Evolutionary conservation across 2,329 filamentous ascomycete species (phyloP), one percentile per base, ranked within the genome.

Genomic region (Alternaria postmessia): DNA sequence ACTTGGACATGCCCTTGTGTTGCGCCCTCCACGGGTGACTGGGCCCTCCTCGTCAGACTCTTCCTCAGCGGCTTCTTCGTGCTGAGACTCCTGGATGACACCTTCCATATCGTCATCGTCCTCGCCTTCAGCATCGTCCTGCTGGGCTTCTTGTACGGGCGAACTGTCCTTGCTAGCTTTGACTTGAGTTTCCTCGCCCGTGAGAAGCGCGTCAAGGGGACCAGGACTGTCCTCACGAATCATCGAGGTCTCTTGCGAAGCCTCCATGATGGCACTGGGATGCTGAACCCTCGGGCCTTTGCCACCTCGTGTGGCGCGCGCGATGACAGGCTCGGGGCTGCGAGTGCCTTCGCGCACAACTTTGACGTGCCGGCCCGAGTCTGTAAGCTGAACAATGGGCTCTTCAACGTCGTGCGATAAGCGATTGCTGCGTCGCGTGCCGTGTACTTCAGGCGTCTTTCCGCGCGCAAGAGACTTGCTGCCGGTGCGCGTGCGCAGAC

Each of bases 301-400:
- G 48, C 79, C 79, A 20, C 82, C 82, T 67, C 77, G 68, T 24
- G 74, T 77, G n/a, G 77, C 71, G 30, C 75, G 74, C 14, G 79
- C 65, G 60, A 86, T 82, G 4, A 78, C 74, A 5, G 86, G 74
- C 61, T 79, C 75, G 2, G 77, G 83, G 57, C 82, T 88, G 41
- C 78, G 79, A 3, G 86, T 87, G 26, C 83, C 85, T 64, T 82
- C 79, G 61, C 86, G 81, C 9, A 87, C 79, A 5, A 86, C 80
- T 54, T 85, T 76, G 59, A 83, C 81, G 72, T 89, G 86, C 59
- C 81, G 84, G 18, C 87, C 87, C 7, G 86, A 88, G 63, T 86
- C 84, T 3, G 86, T 85, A 44, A 89, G 77, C 16, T 84, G 85
- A 46, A 87, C 78, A 14, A 89, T 82, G 34, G 85, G 82, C 36